These are phyloP conservation scores for Hypoxylon sp. DNA, from an alignment of 2,329 filamentous ascomycete genomes.

Conservation along the genomic window DNA sequence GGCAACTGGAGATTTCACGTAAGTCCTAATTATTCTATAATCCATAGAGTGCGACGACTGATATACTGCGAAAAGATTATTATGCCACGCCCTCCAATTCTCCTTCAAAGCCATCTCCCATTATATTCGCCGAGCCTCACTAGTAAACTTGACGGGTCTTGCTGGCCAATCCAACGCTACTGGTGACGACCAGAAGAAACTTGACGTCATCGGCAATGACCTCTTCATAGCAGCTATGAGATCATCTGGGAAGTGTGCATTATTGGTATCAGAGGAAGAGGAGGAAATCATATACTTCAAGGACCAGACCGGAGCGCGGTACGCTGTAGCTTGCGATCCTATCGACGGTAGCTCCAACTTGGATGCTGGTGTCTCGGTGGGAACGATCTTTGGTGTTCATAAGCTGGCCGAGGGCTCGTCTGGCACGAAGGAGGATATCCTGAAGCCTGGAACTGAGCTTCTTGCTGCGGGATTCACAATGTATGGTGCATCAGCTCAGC, in stretches of 20 bases:
- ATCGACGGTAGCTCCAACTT: conserved; percentile 98
- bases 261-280: conserved; percentile 98
- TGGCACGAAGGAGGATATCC: conserved; percentile 86
- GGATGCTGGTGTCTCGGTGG: conserved; percentile 96
- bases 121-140: conserved; percentile 95
- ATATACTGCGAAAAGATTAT: conserved; percentile 67
- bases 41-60: conserved; percentile 15
- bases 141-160: conserved; percentile 95
- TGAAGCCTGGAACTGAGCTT: conserved; percentile 90
- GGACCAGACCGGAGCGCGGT: conserved; percentile 80
- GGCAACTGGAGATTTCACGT: conserved; percentile 99
- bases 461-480: conserved; percentile 99
- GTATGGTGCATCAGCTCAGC: conserved; percentile 97
- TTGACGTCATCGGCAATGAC: conserved; percentile 98
- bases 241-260: conserved; percentile 88
- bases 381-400: conserved; percentile 96
- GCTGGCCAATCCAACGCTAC: conserved; percentile 96
- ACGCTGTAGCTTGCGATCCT: conserved; percentile 96
- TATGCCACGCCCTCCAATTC: conserved; percentile 98
- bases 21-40: conserved; percentile 57
- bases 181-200: conserved; percentile 99
- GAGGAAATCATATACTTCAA: conserved; percentile 93
- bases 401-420: conserved; percentile 83
- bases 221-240: conserved; percentile 97
- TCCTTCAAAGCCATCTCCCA: conserved; percentile 99